A percentile compares a stretch with the other conserved stretches of the same genome.
Evolutionary conservation across 257 asterid genomes (phyloP).

Genomic region (Echium plantagineum): DNA sequence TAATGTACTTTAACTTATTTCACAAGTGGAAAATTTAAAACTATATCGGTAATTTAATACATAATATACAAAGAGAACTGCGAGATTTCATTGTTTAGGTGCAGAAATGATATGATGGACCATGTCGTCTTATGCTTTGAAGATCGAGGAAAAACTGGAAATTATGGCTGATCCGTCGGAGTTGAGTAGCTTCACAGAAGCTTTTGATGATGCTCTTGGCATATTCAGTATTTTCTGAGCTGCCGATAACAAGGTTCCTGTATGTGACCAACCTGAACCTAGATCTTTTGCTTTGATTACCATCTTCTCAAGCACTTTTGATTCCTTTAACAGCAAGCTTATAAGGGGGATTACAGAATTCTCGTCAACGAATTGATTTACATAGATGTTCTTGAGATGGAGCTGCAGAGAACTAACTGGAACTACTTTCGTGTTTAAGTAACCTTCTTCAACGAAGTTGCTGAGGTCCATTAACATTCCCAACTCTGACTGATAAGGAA

Average conservation of each 20-base stretch:
- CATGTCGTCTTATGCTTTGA: neutral
- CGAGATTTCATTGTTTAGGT: neutral
- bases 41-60: too few relatives aligned
- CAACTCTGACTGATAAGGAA: too few relatives aligned
- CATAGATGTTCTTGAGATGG: conserved; percentile 4
- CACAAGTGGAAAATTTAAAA: too few relatives aligned
- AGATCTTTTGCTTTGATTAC: neutral
- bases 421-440: neutral
- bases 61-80: neutral
- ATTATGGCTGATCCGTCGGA: neutral
- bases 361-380: conserved; percentile 1
- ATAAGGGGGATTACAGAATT: neutral
- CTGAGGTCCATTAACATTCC: neutral
- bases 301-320: conserved; percentile 4
- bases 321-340: conserved; percentile 8
- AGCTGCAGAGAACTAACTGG: conserved; percentile 1
- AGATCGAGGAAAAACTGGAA: neutral
- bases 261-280: neutral
- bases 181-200: neutral
- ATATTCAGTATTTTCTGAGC: neutral
- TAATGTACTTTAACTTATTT: too few relatives aligned
- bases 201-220: neutral
- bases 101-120: neutral
- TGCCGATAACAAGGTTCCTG: neutral
- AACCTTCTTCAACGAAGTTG: neutral